Conservation (phyloP, 2,329 filamentous ascomycete genomes). For the Penicillium sp. region DNA sequence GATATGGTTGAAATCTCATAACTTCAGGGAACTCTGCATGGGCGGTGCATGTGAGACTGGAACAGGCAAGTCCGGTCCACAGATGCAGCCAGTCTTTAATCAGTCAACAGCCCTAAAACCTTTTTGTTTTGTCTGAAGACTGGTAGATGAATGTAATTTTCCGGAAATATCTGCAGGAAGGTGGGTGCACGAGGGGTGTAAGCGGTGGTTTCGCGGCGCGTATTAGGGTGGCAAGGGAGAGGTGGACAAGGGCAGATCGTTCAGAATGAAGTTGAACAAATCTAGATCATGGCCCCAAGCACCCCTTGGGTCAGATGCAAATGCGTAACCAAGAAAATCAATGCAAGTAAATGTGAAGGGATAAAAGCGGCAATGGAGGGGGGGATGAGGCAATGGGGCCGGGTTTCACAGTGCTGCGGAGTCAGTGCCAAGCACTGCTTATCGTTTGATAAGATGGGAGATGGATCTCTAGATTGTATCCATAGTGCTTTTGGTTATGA, state of each 20-base stretch:
- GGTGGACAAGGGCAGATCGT: not conserved
- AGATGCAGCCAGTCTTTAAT: constrained; percentile 1
- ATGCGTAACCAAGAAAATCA: constrained; percentile 7
- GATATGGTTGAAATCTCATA: constrained; percentile 23
- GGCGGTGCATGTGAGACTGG: constrained; percentile 13
- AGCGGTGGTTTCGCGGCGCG: constrained; percentile 1
- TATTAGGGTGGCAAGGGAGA: constrained; percentile 6
- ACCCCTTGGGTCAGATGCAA: constrained; percentile 6
- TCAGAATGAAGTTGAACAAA: constrained; percentile 1
- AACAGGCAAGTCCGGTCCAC: constrained; percentile 11
- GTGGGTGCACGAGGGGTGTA: constrained; percentile 6
- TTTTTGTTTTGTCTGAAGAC: not conserved
- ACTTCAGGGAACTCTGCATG: constrained; percentile 19
- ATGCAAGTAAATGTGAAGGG: constrained; percentile 17
- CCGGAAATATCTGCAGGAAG: not conserved
- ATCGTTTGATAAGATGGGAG: constrained; percentile 25
- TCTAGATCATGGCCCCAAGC: constrained; percentile 7
- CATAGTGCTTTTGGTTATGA: not conserved
- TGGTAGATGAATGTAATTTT: not conserved
- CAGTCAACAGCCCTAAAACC: not conserved
- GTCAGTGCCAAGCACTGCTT: constrained; percentile 25
- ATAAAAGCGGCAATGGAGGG: constrained; percentile 22
- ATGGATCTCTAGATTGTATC: not conserved
- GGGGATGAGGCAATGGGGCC: constrained; percentile 25
- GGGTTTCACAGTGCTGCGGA: constrained; percentile 24